Evolutionary conservation across 805 yeast genomes (phyloP).

Genomic region (Danielozyma ontarioensis): DNA sequence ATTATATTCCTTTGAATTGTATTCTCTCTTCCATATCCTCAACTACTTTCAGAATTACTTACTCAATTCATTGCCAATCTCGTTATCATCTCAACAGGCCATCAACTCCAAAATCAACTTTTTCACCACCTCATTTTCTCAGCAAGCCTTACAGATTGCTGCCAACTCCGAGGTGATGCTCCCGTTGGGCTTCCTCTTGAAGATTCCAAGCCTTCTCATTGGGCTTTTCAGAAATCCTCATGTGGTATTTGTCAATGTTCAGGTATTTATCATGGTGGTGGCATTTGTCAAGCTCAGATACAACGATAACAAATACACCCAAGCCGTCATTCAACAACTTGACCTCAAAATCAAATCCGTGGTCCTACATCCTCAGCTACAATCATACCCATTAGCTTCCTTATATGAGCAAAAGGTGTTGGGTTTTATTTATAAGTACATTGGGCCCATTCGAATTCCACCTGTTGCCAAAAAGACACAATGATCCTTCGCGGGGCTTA

Average conservation of each 20-base stretch:
- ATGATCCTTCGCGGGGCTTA: too few relatives aligned
- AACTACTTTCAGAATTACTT: constrained; percentile 35
- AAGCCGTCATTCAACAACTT: constrained; percentile 39
- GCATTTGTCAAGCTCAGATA: constrained; percentile 33
- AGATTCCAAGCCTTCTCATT: constrained; percentile 21
- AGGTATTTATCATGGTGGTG: constrained; percentile 25
- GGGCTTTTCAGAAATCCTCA: constrained; percentile 15
- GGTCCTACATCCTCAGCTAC: constrained; percentile 9
- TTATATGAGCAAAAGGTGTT: constrained; percentile 18
- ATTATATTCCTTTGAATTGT: constrained; percentile 30
- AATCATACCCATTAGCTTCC: constrained; percentile 4
- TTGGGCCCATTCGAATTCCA: constrained; percentile 20
- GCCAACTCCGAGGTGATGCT: constrained; percentile 32
- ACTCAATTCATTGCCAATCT: constrained; percentile 28
- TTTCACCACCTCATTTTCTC: constrained; percentile 28
- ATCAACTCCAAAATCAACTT: constrained; percentile 23
- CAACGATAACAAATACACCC: constrained; percentile 27
- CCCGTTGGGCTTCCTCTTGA: constrained; percentile 16
- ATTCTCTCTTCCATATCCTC: constrained; percentile 32
- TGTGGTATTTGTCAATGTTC: constrained; percentile 27
- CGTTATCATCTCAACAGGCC: constrained; percentile 22
- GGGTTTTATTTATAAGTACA: constrained; percentile 10
- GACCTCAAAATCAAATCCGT: constrained; percentile 33
- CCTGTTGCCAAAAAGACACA: constrained; percentile 8
- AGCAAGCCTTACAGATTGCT: constrained; percentile 33